Percentiles rank a stretch among this genome's conserved stretches.
These are phyloP conservation scores for Vickermania spadyakhi DNA, from an alignment of 208 protist species.

Conservation along the genomic window DNA sequence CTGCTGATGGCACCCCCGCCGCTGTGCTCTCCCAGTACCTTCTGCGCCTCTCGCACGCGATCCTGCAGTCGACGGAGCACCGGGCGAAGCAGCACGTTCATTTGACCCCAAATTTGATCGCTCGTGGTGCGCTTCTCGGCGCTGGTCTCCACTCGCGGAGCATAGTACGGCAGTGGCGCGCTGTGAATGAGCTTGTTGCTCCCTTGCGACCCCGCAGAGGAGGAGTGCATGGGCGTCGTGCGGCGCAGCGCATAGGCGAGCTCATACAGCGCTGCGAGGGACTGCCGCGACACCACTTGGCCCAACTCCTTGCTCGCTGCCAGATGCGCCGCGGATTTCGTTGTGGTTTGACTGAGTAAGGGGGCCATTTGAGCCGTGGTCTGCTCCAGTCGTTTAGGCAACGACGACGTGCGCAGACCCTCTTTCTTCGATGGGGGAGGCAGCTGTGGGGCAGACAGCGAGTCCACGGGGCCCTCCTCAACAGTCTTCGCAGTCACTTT, in stretches of 20 bases:
- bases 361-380: neutral
- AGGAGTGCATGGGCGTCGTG: neutral
- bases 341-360: neutral
- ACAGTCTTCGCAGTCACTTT: no score
- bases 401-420: no score
- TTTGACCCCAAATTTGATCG: conserved; percentile 86
- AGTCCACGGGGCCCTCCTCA: no score
- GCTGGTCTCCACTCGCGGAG: conserved; percentile 47
- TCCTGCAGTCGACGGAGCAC: conserved; percentile 70
- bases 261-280: conserved; percentile 59
- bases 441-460: no score
- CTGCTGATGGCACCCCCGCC: no score
- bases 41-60: conserved; percentile 39
- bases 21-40: conserved; percentile 23
- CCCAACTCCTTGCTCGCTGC: conserved; percentile 28
- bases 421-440: no score
- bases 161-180: conserved; percentile 43
- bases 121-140: conserved; percentile 50
- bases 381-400: neutral
- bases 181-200: conserved; percentile 49
- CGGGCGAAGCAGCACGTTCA: conserved; percentile 67
- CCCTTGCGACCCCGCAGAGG: neutral
- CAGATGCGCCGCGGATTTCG: conserved; percentile 28
- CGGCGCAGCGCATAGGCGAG: conserved; percentile 20
- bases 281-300: conserved; percentile 29